A percentile compares a stretch with the other conserved stretches of the same genome.
phyloP scores from a whole-genome alignment of 2,329 filamentous ascomycete species.

The Clonostachys rhizophaga region DNA sequence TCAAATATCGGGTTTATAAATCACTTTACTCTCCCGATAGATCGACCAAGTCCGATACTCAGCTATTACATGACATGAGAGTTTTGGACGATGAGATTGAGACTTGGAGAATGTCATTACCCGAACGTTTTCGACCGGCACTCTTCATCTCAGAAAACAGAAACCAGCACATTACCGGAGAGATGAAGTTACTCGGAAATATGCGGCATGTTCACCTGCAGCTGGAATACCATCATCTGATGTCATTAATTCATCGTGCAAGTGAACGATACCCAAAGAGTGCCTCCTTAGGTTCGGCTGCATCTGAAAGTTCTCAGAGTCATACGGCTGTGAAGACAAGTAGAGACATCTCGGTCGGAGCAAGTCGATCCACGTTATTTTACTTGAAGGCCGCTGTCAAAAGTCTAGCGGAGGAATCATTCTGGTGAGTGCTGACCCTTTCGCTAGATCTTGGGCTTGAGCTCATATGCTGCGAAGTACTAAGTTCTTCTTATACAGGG shows the following conservation, averaged over 20 bases:
- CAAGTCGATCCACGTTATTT: slow-evolving; percentile 47
- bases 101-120: slow-evolving; percentile 44
- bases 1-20: slow-evolving; percentile 44
- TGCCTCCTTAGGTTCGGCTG: background rate
- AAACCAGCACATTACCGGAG: background rate
- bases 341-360: slow-evolving; percentile 46
- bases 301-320: background rate
- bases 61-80: slow-evolving; percentile 48
- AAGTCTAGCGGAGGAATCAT: slow-evolving; percentile 37
- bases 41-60: slow-evolving; percentile 44
- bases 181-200: background rate
- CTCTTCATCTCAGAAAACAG: background rate
- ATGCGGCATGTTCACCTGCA: slow-evolving; percentile 43
- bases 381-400: slow-evolving; percentile 37
- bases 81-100: slow-evolving; percentile 54
- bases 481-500: slow-evolving; percentile 25
- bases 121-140: slow-evolving; percentile 8
- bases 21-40: slow-evolving; percentile 44
- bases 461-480: background rate
- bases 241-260: slow-evolving; percentile 50
- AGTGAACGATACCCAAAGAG: slow-evolving; percentile 37
- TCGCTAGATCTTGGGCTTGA: background rate
- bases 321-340: slow-evolving; percentile 39
- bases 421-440: slow-evolving; percentile 33
- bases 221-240: slow-evolving; percentile 50